These are phyloP conservation scores for Russula griseocarnosa DNA, from an alignment of 768 basidiomycete species.

Conservation along the genomic window DNA sequence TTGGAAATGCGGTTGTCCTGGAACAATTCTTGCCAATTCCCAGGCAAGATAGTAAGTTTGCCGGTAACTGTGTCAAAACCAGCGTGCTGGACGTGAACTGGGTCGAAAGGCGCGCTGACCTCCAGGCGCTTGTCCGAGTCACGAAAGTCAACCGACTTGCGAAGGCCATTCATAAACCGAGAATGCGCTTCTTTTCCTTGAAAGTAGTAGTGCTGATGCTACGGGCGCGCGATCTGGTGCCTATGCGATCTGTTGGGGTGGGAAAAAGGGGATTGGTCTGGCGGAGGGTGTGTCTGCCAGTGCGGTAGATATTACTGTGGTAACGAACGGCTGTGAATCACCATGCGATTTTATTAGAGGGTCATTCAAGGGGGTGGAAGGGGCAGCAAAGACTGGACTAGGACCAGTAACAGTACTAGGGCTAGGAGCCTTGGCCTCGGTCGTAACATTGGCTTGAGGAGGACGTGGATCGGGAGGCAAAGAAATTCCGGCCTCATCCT, in stretches of 20 bases:
- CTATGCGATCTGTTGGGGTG: too few species aligned
- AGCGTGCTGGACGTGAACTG: neutral
- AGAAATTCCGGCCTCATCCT: too few species aligned
- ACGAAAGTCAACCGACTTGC: conserved; percentile 31
- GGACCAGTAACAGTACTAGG: too few species aligned
- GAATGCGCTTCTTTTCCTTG: conserved; percentile 60
- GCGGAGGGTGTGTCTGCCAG: neutral
- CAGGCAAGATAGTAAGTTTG: conserved; percentile 85
- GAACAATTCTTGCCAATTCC: conserved; percentile 42
- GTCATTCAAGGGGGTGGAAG: too few species aligned
- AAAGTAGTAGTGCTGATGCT: too few species aligned
- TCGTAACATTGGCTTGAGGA: too few species aligned
- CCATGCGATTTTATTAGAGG: neutral
- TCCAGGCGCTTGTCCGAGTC: conserved; percentile 65
- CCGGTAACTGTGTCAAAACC: too few species aligned
- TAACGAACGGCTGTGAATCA: neutral
- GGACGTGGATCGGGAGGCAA: too few species aligned
- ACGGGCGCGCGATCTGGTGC: too few species aligned
- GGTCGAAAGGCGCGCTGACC: conserved; percentile 85
- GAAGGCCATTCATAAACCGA: conserved; percentile 67
- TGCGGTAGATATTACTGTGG: neutral
- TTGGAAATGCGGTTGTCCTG: conserved; percentile 95
- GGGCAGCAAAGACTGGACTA: too few species aligned
- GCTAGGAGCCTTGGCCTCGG: too few species aligned
- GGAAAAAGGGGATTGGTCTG: too few species aligned